Evolutionary conservation across 345 rosid species (phyloP), one percentile per base, ranked within the genome.

Genomic region (Rubroshorea leprosula): DNA sequence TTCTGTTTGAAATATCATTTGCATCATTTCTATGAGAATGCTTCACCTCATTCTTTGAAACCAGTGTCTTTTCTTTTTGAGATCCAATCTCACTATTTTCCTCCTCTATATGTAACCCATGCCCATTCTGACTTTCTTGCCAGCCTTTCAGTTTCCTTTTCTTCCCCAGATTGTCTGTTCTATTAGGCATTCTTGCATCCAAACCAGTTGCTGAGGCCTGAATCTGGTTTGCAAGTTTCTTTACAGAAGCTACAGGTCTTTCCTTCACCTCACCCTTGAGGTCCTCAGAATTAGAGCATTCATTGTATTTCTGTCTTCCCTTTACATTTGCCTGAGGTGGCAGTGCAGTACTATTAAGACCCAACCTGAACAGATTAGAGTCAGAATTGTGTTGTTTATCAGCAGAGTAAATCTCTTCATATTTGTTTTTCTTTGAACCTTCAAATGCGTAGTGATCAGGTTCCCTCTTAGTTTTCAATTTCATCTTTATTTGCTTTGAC

Each of bases 391-490:
- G 58, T 19, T 19, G 59, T 25, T 58, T 60, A 62, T 66, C 65
- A 46, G 48, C 58, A 46, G 46, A 19, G 38, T 14, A 12, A 23
- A 15, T 2, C 65, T 67, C 75, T 60, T 75, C 81, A 52, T 44
- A 64, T 68, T 71, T 78, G 55, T 53, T 54, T 67, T 75, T 81
- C 68, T 80, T 80, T 49, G 62, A 57, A 65, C 62, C 54, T 65
- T 69, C 72, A 71, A 23, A 51, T 45, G 44, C 74, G 67, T 63
- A 44, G 27, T 64, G 64, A 61, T 69, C 74, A 73, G 70, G 46
- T 60, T 67, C 69, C 60, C 79, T 73, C 81, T 76, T 77, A 63
- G 48, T 78, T 67, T 64, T 80, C 63, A 53, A 77, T 67, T 64
- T 80, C 63, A 53, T 54, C 58, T 73, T 78, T 62, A 64, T 38